Evolutionary conservation across 2,329 filamentous ascomycete species (phyloP).

Genomic region (Massarina eburnea): DNA sequence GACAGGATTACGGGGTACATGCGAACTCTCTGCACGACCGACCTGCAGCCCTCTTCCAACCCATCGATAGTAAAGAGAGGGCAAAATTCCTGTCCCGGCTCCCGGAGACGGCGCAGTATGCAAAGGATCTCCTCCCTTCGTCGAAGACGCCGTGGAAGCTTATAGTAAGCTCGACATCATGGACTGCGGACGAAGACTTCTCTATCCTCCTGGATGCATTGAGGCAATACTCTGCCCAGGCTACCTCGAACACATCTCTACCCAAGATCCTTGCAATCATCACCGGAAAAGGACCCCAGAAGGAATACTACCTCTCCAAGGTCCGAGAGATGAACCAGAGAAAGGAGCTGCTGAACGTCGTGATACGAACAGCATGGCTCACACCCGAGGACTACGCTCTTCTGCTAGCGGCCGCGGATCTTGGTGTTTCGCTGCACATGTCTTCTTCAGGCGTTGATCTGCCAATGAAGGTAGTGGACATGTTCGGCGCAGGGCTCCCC

Average conservation of each 20-base stretch:
- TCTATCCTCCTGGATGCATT: slow-evolving; percentile 81
- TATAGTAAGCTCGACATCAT: slow-evolving; percentile 91
- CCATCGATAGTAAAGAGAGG: slow-evolving; percentile 52
- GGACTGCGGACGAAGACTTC: slow-evolving; percentile 97
- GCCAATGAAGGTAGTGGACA: slow-evolving; percentile 99
- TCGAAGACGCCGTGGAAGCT: slow-evolving; percentile 63
- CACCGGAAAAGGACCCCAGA: slow-evolving; percentile 89
- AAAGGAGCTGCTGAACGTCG: slow-evolving; percentile 68
- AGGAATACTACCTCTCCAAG: slow-evolving; percentile 69
- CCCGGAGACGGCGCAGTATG: slow-evolving; percentile 63
- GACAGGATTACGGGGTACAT: slow-evolving; percentile 64
- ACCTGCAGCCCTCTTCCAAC: slow-evolving; percentile 79
- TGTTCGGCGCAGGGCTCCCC: slow-evolving; percentile 93
- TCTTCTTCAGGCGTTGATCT: slow-evolving; percentile 94
- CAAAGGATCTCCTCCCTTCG: slow-evolving; percentile 53
- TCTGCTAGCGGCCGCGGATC: slow-evolving; percentile 80
- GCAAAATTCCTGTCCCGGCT: slow-evolving; percentile 65
- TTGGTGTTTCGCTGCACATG: slow-evolving; percentile 89
- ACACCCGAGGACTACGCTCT: slow-evolving; percentile 80
- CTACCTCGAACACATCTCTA: slow-evolving; percentile 50
- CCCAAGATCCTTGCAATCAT: slow-evolving; percentile 84
- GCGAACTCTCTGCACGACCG: slow-evolving; percentile 69
- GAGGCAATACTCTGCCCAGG: slow-evolving; percentile 66
- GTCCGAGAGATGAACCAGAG: slow-evolving; percentile 63
- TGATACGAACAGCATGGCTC: slow-evolving; percentile 81